Evolutionary conservation across 305 asterid species (phyloP), one percentile per base, ranked within the genome.

Genomic region (Fraxinus greggii): DNA sequence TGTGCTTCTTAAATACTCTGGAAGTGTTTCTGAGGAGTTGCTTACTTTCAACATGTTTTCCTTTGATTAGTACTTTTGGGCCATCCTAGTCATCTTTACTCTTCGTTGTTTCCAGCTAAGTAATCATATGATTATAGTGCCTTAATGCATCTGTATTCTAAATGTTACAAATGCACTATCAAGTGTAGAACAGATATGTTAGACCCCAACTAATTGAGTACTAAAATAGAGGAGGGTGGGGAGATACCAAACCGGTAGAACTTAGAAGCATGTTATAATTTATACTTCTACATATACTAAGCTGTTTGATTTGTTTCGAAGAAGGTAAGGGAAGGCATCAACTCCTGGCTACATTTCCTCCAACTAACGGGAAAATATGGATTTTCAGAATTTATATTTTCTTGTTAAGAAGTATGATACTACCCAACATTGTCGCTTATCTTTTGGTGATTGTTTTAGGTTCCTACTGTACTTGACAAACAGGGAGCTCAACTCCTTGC

Each of bases 401-500:
- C 1, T 21, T 77, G 48, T 32, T 63, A 69, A 29, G 65, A 75
- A 69, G 26, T 83, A 75, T 38, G 83, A 32, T 82, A 56, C 72
- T 70, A 72, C 36, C 48, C 26, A 38, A 28, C 65, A 69, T 79
- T 85, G 86, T 80, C 78, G 40, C 87, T 85, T 86, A 81, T 82
- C 69, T 56, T 23, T 23, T 80, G 65, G 77, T 80, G 70, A 79
- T 85, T 87, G 85, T 81, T 85, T 75, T 85, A 96, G 99, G 96
- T 96, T 78, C 99, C 99, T 45, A 90, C 98, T 4, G 85, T 96
- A 87, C 89, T 94, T 80, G 99, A 94, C 86, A 96, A 91, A 86
- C 99, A 96, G 89, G 99, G 99, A 19, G 90, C 91, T 12, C 98
- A 94, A 86, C 92, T 96, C 86, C 94, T 96, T 85, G 93, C 97